Percentiles rank a stretch among this genome's conserved stretches.
Conservation (phyloP, 176 grass and related monocot genomes). For the Bolboschoenus planiculmis region DNA sequence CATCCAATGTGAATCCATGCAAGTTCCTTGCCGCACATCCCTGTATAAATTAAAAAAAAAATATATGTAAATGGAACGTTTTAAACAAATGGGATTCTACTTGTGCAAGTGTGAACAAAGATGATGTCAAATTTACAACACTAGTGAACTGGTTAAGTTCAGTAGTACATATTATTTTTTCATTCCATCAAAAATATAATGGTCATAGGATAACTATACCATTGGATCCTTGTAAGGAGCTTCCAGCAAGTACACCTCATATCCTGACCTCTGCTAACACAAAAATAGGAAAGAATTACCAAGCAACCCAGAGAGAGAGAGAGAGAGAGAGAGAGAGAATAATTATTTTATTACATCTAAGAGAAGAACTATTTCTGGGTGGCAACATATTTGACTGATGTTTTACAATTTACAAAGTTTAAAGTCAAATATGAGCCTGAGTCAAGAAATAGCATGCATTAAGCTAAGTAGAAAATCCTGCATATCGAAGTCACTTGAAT, state of each 20-base stretch:
- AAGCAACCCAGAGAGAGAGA: not conserved
- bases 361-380: not conserved
- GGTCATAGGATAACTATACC: slow-evolving; percentile 38
- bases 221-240: slow-evolving; percentile 96
- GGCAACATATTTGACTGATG: not conserved
- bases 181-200: not conserved
- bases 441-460: not conserved
- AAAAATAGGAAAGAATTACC: slow-evolving; percentile 25
- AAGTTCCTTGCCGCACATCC: slow-evolving; percentile 92
- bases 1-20: slow-evolving; percentile 72
- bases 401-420: not conserved
- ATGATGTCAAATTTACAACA: not conserved
- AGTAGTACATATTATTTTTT: not conserved
- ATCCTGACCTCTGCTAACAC: slow-evolving; percentile 59
- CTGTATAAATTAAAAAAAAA: slow-evolving; percentile 25
- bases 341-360: not conserved
- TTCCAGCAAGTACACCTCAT: slow-evolving; percentile 95
- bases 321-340: not conserved
- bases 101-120: not conserved
- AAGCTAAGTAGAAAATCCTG: not conserved
- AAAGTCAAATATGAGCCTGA: not conserved
- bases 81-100: not conserved
- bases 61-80: not conserved
- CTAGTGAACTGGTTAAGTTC: not conserved
- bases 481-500: not conserved